Base-by-base conservation (phyloP, 768 basidiomycete species). In the Termitomyces sp. region DNA sequence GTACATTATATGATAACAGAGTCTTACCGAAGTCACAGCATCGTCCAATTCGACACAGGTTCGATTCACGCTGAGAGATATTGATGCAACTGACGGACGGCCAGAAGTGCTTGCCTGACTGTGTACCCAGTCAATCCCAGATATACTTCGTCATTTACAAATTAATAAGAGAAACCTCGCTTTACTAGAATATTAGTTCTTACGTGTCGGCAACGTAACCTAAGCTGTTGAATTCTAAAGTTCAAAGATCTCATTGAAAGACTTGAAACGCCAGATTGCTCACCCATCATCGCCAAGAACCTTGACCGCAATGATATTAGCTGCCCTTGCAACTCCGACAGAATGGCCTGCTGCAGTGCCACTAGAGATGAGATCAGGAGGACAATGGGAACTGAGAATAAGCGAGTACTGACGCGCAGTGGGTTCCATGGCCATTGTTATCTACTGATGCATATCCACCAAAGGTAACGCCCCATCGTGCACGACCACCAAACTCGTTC, bases 371-470 rank as follows among this genome's bases (percentile, higher is more conserved):
- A 30, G 24, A 24, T 55, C 12, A 58, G 22, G 20, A 4, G 10
- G 6, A 18, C 3, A 24, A 56, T 46, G 16, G 8, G 5, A 45
- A 28, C 7, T 3, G 10, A 35, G 33, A 35, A 4, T 35, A 35
- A 35, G 12, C 9, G 1, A 35, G 33, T 4, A 64, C 72, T 56
- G 59, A 73, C 70, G 74, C 70, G 60, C 52, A 62, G 61, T 76
- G 76, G 36, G 77, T 77, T 22, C 77, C 78, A 57, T 78, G 77
- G 18, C 76, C 77, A 60, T 74, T 65, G n/a, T 71, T 74, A 61
- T 78, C 77, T 40, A 43, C 60, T 1, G 16, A 46, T 6, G 60
- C 36, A 56, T 68, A 63, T 45, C 60, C 66, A 14, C 71, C 71
- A 54, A 77, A 75, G 33, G 69, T 73, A 2, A 67, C 64, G 10